Conservation (phyloP, 805 yeast genomes). For the Cyberlindnera petersonii region DNA sequence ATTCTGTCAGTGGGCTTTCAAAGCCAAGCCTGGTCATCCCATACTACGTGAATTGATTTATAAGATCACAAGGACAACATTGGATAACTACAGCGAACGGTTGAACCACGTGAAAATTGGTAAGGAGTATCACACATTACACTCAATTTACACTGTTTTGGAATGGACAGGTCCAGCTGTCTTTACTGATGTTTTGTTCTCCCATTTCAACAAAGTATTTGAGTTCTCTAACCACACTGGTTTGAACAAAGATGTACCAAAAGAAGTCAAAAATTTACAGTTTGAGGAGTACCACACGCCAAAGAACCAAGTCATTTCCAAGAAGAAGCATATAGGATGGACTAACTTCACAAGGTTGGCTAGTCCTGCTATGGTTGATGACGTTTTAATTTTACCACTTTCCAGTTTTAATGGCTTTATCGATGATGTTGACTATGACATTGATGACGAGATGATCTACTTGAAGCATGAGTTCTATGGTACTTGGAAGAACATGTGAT, state of each 20-base stretch:
- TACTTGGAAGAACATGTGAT: conserved; percentile 18
- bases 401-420: conserved; percentile 22
- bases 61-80: conserved; percentile 47
- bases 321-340: conserved; percentile 20
- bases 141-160: conserved; percentile 55
- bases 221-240: neutral
- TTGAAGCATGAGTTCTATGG: conserved; percentile 24
- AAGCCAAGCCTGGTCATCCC: conserved; percentile 62
- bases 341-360: conserved; percentile 17
- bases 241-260: conserved; percentile 35
- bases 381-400: conserved; percentile 21
- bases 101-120: conserved; percentile 29
- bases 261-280: conserved; percentile 9
- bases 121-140: conserved; percentile 37
- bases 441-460: conserved; percentile 10
- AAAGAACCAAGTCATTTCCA: conserved; percentile 10
- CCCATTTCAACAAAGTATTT: conserved; percentile 39
- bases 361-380: conserved; percentile 19
- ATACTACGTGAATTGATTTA: conserved; percentile 54
- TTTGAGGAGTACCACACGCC: conserved; percentile 16
- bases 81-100: conserved; percentile 35
- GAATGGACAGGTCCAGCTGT: conserved; percentile 55
- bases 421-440: conserved; percentile 11
- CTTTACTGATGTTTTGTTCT: conserved; percentile 47
- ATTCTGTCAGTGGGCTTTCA: conserved; percentile 60